Evolutionary conservation across 192 early-diverging fungal species (phyloP).

Genomic region (Ramicandelaber brevisporus): DNA sequence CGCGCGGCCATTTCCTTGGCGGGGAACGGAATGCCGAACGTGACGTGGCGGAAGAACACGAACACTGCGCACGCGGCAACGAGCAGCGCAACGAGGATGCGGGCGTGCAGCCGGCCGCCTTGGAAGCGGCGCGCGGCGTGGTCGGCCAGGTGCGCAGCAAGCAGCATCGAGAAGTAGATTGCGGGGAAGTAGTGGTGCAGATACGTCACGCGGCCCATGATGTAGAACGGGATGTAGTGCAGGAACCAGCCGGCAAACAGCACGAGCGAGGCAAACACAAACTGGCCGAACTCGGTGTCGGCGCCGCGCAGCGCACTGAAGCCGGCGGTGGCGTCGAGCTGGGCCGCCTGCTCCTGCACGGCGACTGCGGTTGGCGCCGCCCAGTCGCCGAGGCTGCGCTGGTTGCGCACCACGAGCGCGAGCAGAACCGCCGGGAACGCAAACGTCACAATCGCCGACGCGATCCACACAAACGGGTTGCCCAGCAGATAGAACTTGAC

Average conservation of each 20-base stretch:
- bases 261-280: conserved; percentile 21
- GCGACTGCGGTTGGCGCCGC: conserved; percentile 1
- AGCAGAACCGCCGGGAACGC: conserved; percentile 10
- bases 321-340: no score
- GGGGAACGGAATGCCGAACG: conserved; percentile 58
- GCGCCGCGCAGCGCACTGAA: no score
- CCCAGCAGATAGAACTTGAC: conserved; percentile 47
- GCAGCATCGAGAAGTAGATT: conserved; percentile 43
- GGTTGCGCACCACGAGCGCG: conserved; percentile 18
- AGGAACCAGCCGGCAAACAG: conserved; percentile 37
- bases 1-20: conserved; percentile 21
- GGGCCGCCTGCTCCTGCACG: background rate
- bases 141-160: conserved; percentile 24
- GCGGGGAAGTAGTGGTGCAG: conserved; percentile 56
- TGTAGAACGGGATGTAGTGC: conserved; percentile 48
- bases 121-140: conserved; percentile 16
- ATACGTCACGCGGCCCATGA: conserved; percentile 57
- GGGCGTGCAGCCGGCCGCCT: background rate
- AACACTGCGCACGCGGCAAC: no score
- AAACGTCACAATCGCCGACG: conserved; percentile 5
- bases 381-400: conserved; percentile 16
- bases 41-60: conserved; percentile 50
- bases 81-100: conserved; percentile 2
- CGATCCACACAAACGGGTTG: conserved; percentile 35
- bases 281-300: conserved; percentile 27